Evolutionary conservation across 768 basidiomycete genomes (phyloP).

Genomic region (Ramaria rubella): DNA sequence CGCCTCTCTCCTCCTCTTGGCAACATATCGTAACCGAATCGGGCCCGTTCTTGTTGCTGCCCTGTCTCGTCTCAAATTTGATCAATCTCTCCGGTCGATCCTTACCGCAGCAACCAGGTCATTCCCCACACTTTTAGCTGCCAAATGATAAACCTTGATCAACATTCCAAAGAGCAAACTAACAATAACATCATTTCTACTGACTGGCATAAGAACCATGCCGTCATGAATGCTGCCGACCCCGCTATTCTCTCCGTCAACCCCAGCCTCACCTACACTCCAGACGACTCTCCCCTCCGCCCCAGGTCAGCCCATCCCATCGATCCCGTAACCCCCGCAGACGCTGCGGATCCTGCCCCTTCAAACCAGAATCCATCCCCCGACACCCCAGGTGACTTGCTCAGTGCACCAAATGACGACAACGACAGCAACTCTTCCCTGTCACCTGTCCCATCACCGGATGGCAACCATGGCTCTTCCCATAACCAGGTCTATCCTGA

Average conservation of each 20-base stretch:
- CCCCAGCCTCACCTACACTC: conserved; percentile 20
- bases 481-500: background rate
- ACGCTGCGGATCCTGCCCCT: conserved; percentile 7
- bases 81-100: conserved; percentile 3
- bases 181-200: conserved; percentile 24
- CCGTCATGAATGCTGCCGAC: conserved; percentile 17
- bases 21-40: background rate
- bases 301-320: conserved; percentile 13
- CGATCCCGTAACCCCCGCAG: background rate
- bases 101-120: background rate
- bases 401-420: conserved; percentile 6
- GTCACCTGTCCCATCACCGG: conserved; percentile 47
- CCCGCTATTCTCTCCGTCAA: conserved; percentile 16
- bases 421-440: conserved; percentile 50
- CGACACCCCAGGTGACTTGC: conserved; percentile 1
- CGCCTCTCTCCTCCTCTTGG: background rate
- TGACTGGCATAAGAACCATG: conserved; percentile 2
- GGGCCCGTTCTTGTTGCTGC: background rate
- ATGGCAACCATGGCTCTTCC: conserved; percentile 9
- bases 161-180: conserved; percentile 30
- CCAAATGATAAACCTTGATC: conserved; percentile 49
- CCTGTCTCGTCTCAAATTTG: conserved; percentile 7
- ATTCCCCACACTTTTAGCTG: background rate
- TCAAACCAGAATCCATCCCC: conserved; percentile 14
- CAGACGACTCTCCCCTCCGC: conserved; percentile 24